Evolutionary conservation across 495 filamentous ascomycete genomes (phyloP).

Genomic region (Penicillium arizonense): DNA sequence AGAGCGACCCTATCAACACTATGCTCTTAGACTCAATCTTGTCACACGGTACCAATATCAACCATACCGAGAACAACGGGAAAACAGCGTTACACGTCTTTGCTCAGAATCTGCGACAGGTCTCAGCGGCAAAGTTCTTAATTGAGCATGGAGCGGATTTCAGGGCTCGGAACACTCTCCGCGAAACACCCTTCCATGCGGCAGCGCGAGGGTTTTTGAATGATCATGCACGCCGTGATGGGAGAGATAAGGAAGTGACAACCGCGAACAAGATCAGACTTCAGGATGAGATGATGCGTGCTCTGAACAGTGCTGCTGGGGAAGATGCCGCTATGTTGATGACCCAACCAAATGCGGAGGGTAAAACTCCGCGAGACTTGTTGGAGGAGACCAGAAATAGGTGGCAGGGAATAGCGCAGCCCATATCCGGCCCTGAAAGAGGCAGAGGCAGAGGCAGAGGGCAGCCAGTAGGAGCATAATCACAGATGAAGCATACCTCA

Average conservation of each 20-base stretch:
- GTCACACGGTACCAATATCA: slow-evolving; percentile 14
- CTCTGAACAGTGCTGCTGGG: too few species aligned
- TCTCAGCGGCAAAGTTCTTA: slow-evolving; percentile 7
- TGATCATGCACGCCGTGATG: neutral
- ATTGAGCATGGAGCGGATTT: slow-evolving; percentile 9
- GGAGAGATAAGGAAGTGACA: slow-evolving; percentile 4
- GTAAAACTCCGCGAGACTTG: slow-evolving; percentile 8
- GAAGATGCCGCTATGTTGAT: neutral
- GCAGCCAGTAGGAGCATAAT: slow-evolving; percentile 1
- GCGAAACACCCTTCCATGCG: neutral
- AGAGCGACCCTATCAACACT: slow-evolving; percentile 7
- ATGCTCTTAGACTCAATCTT: slow-evolving; percentile 6
- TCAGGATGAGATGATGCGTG: too few species aligned
- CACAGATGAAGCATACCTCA: too few species aligned
- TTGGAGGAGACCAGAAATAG: slow-evolving; percentile 9
- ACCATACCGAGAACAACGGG: slow-evolving; percentile 10
- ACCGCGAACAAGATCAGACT: neutral
- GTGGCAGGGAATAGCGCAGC: slow-evolving; percentile 4
- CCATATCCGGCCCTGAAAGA: neutral
- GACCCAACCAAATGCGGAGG: slow-evolving; percentile 10
- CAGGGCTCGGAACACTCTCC: neutral
- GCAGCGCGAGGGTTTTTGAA: neutral
- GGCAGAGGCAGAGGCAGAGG: slow-evolving; percentile 6
- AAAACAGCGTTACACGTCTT: slow-evolving; percentile 12
- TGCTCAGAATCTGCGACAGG: slow-evolving; percentile 9